phyloP scores from a whole-genome alignment of 805 yeast genomes.

The Candida germanica region DNA sequence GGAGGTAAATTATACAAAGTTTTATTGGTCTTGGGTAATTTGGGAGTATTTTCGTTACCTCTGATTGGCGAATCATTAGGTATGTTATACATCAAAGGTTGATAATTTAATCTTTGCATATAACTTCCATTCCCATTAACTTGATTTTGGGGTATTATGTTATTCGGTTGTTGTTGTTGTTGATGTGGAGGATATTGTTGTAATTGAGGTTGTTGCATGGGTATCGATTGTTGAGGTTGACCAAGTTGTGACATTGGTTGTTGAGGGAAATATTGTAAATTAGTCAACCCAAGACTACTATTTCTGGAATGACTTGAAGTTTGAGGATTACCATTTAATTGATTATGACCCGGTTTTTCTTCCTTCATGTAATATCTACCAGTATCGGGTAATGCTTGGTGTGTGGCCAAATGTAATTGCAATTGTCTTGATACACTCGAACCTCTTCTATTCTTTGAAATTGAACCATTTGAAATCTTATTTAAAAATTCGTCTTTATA shows the following conservation, averaged over 20 bases:
- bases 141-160: constrained; percentile 8
- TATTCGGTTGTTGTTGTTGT: not conserved
- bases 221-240: constrained; percentile 2
- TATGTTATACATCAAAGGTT: constrained; percentile 22
- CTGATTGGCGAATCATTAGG: constrained; percentile 25
- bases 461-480: constrained; percentile 73
- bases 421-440: constrained; percentile 77
- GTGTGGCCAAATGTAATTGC: constrained; percentile 67
- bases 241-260: constrained; percentile 2
- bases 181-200: not conserved
- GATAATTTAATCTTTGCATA: constrained; percentile 11
- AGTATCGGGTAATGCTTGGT: constrained; percentile 50
- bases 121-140: constrained; percentile 12
- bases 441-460: constrained; percentile 74
- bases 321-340: not conserved
- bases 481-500: constrained; percentile 81
- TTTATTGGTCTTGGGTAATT: constrained; percentile 27
- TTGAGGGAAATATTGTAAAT: constrained; percentile 11
- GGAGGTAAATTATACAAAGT: constrained; percentile 33
- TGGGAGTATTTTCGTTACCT: constrained; percentile 23
- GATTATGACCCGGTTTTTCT: constrained; percentile 8
- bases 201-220: constrained; percentile 3
- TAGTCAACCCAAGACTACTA: constrained; percentile 17
- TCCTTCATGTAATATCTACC: constrained; percentile 26
- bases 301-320: constrained; percentile 17